Base-by-base conservation (phyloP, 192 early-diverging fungal genomes). In the Coemansia sp. region DNA sequence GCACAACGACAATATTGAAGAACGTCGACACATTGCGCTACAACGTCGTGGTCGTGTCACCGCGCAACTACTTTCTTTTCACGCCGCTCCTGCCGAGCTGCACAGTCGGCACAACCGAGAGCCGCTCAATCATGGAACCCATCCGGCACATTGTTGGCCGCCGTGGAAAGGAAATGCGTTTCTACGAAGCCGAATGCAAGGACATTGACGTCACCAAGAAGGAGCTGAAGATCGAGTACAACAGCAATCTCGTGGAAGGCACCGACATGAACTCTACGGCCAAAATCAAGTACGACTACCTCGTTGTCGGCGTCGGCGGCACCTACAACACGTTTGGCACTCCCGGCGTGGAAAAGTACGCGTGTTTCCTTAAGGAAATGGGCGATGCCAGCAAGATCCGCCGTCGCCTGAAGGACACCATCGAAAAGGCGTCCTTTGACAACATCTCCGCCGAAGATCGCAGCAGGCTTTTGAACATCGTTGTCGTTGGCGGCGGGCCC, bases 31-130 rank as follows among this genome's bases (percentile, higher is more conserved):
- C 84, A 31, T 55, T 75, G 22, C 59, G 74, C 27, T 92, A 87
- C 60, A 87, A 94, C 55, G 84, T 91, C 9, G 84, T 88, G 0
- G 88, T 92, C 8, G 80, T 95, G 0, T 92, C 89, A 17, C 93
- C 91, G 13, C 84, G 91, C 75, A 92, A 92, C 66, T 89, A 92
- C 70, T 94, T 94, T 72, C 72, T 91, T 25, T 92, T 93, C 70
- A 96, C 94, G 36, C 94, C 94, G 15, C 68, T 95, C 31, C 80
- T 95, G 54, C 91, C 94, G n/a, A 89, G 87, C 65, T 87, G 86
- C 34, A 85, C 89, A 1, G 92, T 94, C 0, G 93, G 93, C 5
- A 94, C 93, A 10, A 84, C 93, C 7, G 93, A 95, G 66, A 92
- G 88, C 78, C 82, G 91, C 40, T 91, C 87, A 47, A 92, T 94